Base-by-base conservation (phyloP, 768 basidiomycete genomes). In the Solioccasus polychromus region DNA sequence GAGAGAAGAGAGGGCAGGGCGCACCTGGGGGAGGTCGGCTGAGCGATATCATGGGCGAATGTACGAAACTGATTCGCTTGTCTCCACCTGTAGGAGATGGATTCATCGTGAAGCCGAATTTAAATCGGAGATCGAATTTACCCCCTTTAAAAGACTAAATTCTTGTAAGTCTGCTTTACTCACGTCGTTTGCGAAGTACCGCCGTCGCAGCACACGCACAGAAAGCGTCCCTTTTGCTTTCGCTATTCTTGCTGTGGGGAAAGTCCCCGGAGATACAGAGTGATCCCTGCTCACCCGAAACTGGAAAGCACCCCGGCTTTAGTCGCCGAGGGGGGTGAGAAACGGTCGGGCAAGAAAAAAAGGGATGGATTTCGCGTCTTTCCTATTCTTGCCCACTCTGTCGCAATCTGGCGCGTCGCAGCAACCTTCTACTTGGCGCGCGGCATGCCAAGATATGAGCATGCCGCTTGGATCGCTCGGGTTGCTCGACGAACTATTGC, bases 201-300 rank as follows among this genome's bases (percentile, higher is more conserved):
- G 87, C 80, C 68, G 68, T 89, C 87, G 81, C 87, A 88, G 87
- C 80, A 77, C 68, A 76, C 87, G 72, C 65, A 86, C 87, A 75
- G 78, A 72, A 72, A 76, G 75, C 68, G 54, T 47, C 48, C n/a
- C n/a, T n/a, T n/a, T 44, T 45, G 62, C 71, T 74, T 73, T 74
- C 69, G 51, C 44, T 45, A 52, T 74, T 70, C 51, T 35, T 54
- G 83, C 87, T 88, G 87, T 83, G 87, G 87, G 87, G 85, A 88
- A 89, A 88, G 87, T 88, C 87, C 84, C 87, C 87, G 87, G 87
- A 88, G 87, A 78, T 67, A 76, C 83, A 83, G 85, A 86, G 80
- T 61, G 48, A 58, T 58, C 68, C 75, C 66, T 71, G 70, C 73
- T 78, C 71, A 64, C 69, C 72, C 72, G 52, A 41, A 57, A 73